Percentiles rank a stretch among this genome's conserved stretches.
Evolutionary conservation across 2,329 filamentous ascomycete genomes (phyloP).

Genomic region (Penicillium sp.): DNA sequence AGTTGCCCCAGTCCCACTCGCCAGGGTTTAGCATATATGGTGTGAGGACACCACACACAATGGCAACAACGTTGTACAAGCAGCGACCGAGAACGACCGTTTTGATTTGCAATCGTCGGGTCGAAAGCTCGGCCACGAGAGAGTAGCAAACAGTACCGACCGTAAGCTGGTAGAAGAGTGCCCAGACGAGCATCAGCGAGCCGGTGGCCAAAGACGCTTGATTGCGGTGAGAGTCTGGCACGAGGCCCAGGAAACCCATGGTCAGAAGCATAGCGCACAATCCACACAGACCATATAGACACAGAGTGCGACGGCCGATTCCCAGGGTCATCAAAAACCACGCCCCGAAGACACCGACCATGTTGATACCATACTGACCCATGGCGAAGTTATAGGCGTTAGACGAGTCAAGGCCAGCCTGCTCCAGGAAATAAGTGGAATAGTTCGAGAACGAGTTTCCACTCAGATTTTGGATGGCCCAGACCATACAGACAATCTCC

Average conservation of each 20-base stretch:
- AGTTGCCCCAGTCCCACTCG: constrained; percentile 88
- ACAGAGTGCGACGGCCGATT: constrained; percentile 74
- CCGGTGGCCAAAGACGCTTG: constrained; percentile 75
- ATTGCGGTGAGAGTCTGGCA: constrained; percentile 62
- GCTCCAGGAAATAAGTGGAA: constrained; percentile 62
- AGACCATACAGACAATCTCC: constrained; percentile 69
- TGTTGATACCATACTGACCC: constrained; percentile 68
- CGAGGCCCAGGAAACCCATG: constrained; percentile 81
- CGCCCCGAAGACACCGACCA: constrained; percentile 77
- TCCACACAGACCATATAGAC: constrained; percentile 73
- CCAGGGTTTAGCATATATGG: constrained; percentile 91
- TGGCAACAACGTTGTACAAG: constrained; percentile 78
- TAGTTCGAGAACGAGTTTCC: constrained; percentile 68
- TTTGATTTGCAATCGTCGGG: constrained; percentile 83
- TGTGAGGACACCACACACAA: constrained; percentile 78
- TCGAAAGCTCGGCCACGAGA: constrained; percentile 81
- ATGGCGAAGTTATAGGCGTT: constrained; percentile 61
- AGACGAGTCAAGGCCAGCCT: constrained; percentile 56
- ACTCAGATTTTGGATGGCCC: constrained; percentile 66
- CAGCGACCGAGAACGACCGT: constrained; percentile 85
- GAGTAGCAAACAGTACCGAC: constrained; percentile 91
- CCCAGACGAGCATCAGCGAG: constrained; percentile 82
- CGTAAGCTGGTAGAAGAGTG: constrained; percentile 80
- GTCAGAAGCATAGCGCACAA: constrained; percentile 77
- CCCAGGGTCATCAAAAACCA: constrained; percentile 79